Base-by-base conservation (phyloP, 768 basidiomycete genomes). In the Kockovaella imperatae region DNA sequence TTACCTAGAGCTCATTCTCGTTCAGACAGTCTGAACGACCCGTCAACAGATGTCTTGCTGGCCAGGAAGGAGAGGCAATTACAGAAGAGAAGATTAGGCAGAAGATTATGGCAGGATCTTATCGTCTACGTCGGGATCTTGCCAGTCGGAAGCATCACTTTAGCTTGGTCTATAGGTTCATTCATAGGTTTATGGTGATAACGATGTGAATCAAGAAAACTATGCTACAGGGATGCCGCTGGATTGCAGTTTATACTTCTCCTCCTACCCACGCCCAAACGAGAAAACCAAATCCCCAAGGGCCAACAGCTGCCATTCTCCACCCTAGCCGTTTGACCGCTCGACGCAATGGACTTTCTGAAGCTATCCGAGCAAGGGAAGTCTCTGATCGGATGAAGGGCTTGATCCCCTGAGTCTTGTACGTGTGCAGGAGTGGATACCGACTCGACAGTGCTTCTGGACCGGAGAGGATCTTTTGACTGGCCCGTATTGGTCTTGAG, bases 31-130 rank as follows among this genome's bases (percentile, higher is more conserved):
- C 36, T 63, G 53, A 62, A 20, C 62, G 82, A 84, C 48, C 60
- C 70, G 5, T 52, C 61, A 14, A 55, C 53, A 23, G 75, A 76
- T 56, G 43, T 62, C 0, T 79, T 96, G 18, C 73, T 96, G 26
- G 80, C 85, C 59, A 77, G 85, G 52, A 96, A 96, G 73, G 90
- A 96, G 70, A 75, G 80, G 38, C 81, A 81, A 34, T 73, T 96
- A 50, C 90, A 95, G 71, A 79, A 79, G 46, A 76, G 78, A 38
- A 79, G 88, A 57, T 76, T 82, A 35, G 79, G 80, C 31, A 79
- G 79, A 56, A 77, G 90, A 25, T 72, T 93, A 31, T 68, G 83
- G 14, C 90, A 87, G 85, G 87, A 91, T 68, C 62, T 86, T n/a
- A 80, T 82, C 14, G 81, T 85, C 20, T 89, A 86, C 81, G 53